phyloP scores from a whole-genome alignment of 768 basidiomycete species.

The Naganishia antarctica region DNA sequence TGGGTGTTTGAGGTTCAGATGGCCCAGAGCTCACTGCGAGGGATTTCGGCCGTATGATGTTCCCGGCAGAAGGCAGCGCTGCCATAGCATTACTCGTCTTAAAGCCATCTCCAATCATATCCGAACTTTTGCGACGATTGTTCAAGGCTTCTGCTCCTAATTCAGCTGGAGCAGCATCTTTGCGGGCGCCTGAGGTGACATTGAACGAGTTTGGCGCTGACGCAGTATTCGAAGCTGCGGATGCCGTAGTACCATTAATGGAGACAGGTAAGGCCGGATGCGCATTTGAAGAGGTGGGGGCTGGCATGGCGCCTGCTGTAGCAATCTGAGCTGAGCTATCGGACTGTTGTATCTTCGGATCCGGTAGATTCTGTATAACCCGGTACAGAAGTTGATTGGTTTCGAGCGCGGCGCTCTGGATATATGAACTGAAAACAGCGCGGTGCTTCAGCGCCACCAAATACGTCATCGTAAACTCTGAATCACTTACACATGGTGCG shows the following conservation, averaged over 20 bases:
- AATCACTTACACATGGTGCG: slow-evolving; percentile 63
- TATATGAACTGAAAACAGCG: slow-evolving; percentile 57
- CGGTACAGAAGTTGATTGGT: slow-evolving; percentile 79
- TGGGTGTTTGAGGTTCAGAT: slow-evolving; percentile 44
- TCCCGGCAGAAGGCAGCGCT: background rate
- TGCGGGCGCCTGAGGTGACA: slow-evolving; percentile 3
- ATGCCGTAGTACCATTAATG: slow-evolving; percentile 20
- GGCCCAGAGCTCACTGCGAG: slow-evolving; percentile 17
- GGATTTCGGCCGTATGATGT: slow-evolving; percentile 17
- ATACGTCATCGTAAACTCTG: slow-evolving; percentile 27
- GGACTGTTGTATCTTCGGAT: slow-evolving; percentile 50
- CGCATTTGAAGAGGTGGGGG: slow-evolving; percentile 31
- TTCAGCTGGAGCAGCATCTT: slow-evolving; percentile 11
- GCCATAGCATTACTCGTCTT: slow-evolving; percentile 1
- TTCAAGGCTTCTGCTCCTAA: background rate
- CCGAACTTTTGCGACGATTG: slow-evolving; percentile 18
- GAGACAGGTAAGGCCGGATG: slow-evolving; percentile 30
- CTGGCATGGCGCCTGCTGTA: slow-evolving; percentile 29
- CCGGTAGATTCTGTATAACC: slow-evolving; percentile 79
- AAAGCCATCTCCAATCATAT: background rate
- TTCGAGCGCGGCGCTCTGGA: slow-evolving; percentile 75
- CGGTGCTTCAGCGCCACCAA: background rate
- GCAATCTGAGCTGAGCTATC: background rate
- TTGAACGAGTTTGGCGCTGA: slow-evolving; percentile 14
- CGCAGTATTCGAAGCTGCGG: background rate